phyloP scores from a whole-genome alignment of 306 rosid genomes.

The Quercus rubra region DNA sequence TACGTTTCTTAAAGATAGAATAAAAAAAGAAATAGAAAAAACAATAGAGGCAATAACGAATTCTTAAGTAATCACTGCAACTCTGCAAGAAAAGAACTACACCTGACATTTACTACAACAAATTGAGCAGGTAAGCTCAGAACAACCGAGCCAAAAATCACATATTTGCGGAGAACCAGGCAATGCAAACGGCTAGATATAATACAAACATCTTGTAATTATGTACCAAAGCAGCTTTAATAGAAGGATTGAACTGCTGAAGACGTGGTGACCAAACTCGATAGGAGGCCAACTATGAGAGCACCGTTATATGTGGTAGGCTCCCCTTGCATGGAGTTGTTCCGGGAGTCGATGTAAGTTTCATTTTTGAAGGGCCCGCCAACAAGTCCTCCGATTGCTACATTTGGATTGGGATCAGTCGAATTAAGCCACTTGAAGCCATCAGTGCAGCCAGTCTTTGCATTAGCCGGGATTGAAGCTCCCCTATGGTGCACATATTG shows the following conservation, averaged over 20 bases:
- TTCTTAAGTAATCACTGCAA: slow-evolving; percentile 7
- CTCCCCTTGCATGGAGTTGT: slow-evolving; percentile 83
- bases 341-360: slow-evolving; percentile 66
- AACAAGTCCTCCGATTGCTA: slow-evolving; percentile 87
- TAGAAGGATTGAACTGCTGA: slow-evolving; percentile 67
- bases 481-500: slow-evolving; percentile 94
- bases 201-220: slow-evolving; percentile 6
- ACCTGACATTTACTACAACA: slow-evolving; percentile 9
- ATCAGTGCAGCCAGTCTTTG: slow-evolving; percentile 58
- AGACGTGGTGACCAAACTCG: slow-evolving; percentile 89
- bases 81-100: slow-evolving; percentile 1
- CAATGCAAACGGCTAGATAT: slow-evolving; percentile 23
- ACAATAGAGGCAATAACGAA: not conserved
- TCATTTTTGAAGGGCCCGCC: slow-evolving; percentile 92
- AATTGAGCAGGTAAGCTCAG: slow-evolving; percentile 18
- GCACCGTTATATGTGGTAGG: slow-evolving; percentile 96
- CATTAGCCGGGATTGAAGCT: slow-evolving; percentile 76
- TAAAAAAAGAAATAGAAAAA: not conserved
- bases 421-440: slow-evolving; percentile 75
- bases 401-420: slow-evolving; percentile 74
- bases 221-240: slow-evolving; percentile 18
- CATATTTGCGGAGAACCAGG: slow-evolving; percentile 9
- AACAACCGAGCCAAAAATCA: no score
- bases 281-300: slow-evolving; percentile 75
- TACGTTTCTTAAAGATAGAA: not conserved